phyloP scores from a whole-genome alignment of 2,329 filamentous ascomycete species.

The Thelonectria rubi region DNA sequence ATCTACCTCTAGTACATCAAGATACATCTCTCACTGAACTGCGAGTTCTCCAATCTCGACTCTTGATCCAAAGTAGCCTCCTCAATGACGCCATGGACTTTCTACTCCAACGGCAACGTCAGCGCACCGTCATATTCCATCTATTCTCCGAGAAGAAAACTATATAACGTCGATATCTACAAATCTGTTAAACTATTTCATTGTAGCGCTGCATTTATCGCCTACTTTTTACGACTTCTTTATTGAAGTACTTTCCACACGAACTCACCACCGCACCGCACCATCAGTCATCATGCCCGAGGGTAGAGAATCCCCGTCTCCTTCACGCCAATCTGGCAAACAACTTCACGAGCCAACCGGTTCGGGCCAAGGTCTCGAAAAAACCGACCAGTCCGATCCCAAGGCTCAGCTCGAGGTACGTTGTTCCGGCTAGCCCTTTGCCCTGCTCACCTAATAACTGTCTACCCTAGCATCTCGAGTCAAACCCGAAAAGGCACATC shows the following conservation, averaged over 20 bases:
- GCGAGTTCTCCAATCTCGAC: background rate
- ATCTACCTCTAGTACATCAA: background rate
- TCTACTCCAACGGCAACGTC: constrained; percentile 33
- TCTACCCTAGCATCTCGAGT: constrained; percentile 57
- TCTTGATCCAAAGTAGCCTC: constrained; percentile 40
- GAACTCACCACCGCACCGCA: background rate
- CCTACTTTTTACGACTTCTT: too few relatives aligned
- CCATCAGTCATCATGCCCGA: constrained; percentile 67
- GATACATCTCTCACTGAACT: background rate
- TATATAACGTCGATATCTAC: constrained; percentile 9
- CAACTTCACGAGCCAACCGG: constrained; percentile 69
- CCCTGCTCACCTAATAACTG: constrained; percentile 10
- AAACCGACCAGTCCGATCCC: constrained; percentile 55
- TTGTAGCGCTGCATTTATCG: too few relatives aligned
- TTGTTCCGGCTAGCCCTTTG: background rate
- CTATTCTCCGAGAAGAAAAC: background rate
- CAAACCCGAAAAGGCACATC: constrained; percentile 71
- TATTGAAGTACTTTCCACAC: background rate
- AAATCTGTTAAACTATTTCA: background rate
- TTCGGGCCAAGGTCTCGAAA: constrained; percentile 66
- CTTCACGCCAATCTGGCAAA: constrained; percentile 70
- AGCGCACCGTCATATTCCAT: constrained; percentile 33
- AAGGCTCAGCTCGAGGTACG: constrained; percentile 63
- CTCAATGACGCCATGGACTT: constrained; percentile 41
- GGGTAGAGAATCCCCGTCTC: constrained; percentile 81